Base-by-base conservation (phyloP, 495 filamentous ascomycete genomes). In the Oleoguttula mirabilis region DNA sequence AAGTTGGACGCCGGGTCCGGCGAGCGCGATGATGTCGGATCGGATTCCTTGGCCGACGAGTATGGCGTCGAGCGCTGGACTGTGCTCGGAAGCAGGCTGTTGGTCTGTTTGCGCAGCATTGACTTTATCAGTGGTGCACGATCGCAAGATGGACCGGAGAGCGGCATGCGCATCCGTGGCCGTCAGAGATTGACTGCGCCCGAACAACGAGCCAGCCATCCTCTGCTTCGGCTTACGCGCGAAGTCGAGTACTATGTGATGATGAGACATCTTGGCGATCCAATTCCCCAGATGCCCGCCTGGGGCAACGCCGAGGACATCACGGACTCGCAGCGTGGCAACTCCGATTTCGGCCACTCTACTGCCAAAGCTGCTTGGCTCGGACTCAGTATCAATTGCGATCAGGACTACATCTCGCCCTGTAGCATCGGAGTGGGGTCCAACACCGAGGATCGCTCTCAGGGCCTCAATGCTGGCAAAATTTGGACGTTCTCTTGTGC, bases 21-120 rank as follows among this genome's bases (percentile, higher is more conserved):
- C 21, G 32, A 44, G 33, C 2, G 41, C 33, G 6, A 5, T 15
- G 32, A 44, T 21, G 20, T 44, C 41, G 15, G 2, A 4, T 3
- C 10, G 17, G 17, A 44, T 36, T 7, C 32, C 36, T 15, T 44
- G 41, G n/a, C 41, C 41, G 23, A 44, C 41, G n/a, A 44, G 24
- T 3, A 33, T 33, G 28, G 34, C 14, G 10, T 43, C 21, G 7
- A 3, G 40, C 40, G 14, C 8, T n/a, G n/a, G n/a, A n/a, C n/a
- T n/a, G n/a, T n/a, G n/a, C n/a, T n/a, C n/a, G n/a, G n/a, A n/a
- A n/a, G n/a, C n/a, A n/a, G n/a, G n/a, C 11, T 38, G 16, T 5
- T 23, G 21, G 5, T 11, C 7, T 6, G 4, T 22, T 19, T 6
- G 16, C 10, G 8, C 10, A 11, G 10, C 11, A 19, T 20, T 19